Percentiles rank a stretch among this genome's conserved stretches.
Conservation (phyloP, 2,329 filamentous ascomycete species). For the Waltergamsia citrina region DNA sequence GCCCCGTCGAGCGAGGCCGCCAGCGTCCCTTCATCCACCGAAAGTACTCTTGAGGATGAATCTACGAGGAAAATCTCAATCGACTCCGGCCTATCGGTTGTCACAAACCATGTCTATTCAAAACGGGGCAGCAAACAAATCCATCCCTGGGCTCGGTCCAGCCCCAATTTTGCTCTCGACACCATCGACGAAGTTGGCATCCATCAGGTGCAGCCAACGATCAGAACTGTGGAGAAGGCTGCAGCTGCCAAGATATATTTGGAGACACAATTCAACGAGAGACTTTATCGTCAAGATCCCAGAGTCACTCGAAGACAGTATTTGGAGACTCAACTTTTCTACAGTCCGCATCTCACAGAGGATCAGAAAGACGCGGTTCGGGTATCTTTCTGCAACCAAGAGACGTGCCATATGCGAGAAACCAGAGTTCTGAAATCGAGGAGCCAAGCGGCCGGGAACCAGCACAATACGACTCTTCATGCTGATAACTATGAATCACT, state of each 20-base stretch:
- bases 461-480: slow-evolving; percentile 6
- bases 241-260: slow-evolving; percentile 79
- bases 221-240: slow-evolving; percentile 62
- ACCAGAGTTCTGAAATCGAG: slow-evolving; percentile 61
- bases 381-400: slow-evolving; percentile 52
- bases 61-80: slow-evolving; percentile 23
- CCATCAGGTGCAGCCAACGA: slow-evolving; percentile 19
- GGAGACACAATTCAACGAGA: slow-evolving; percentile 73
- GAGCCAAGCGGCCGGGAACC: slow-evolving; percentile 20
- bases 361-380: slow-evolving; percentile 45
- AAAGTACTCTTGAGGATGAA: slow-evolving; percentile 9
- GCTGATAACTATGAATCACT: slow-evolving; percentile 59
- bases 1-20: slow-evolving; percentile 9
- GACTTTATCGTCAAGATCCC: slow-evolving; percentile 38
- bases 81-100: slow-evolving; percentile 17
- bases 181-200: slow-evolving; percentile 23
- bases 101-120: slow-evolving; percentile 11
- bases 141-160: slow-evolving; percentile 24
- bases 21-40: background rate
- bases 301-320: slow-evolving; percentile 20
- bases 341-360: slow-evolving; percentile 38
- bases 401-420: slow-evolving; percentile 68
- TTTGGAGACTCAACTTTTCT: slow-evolving; percentile 43
- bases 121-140: slow-evolving; percentile 12
- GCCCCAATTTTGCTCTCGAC: slow-evolving; percentile 20